These are phyloP conservation scores for Phylloporus sp. DNA, from an alignment of 768 basidiomycete species.

Conservation along the genomic window DNA sequence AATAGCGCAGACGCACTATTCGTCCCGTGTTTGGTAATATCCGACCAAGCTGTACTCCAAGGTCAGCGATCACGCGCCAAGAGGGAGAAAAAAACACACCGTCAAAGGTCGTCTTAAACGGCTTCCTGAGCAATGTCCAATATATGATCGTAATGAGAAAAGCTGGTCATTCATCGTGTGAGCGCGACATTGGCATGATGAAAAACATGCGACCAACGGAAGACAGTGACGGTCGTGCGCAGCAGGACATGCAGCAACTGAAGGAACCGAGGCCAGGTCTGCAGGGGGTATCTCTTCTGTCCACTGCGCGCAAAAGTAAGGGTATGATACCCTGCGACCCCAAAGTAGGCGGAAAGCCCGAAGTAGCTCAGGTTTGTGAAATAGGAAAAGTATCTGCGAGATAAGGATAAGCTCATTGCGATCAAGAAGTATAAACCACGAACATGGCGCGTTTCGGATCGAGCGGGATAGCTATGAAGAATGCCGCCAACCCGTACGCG, in stretches of 20 bases:
- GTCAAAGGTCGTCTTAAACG: conserved; percentile 36
- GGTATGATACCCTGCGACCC: conserved; percentile 53
- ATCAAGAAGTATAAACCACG: conserved; percentile 29
- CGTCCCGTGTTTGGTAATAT: conserved; percentile 55
- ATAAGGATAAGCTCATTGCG: not conserved
- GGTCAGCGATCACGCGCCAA: conserved; percentile 2
- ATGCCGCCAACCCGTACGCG: conserved; percentile 41
- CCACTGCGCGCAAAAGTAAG: conserved; percentile 35
- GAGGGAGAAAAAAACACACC: conserved; percentile 29
- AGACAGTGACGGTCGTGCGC: conserved; percentile 45
- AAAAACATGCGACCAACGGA: conserved; percentile 41
- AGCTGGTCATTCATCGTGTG: conserved; percentile 35
- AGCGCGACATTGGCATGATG: not conserved
- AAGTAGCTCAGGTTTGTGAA: conserved; percentile 62
- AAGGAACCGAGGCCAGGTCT: conserved; percentile 50
- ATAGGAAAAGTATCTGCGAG: conserved; percentile 54
- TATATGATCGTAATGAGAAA: conserved; percentile 59
- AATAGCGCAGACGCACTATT: conserved; percentile 53
- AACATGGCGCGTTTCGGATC: conserved; percentile 19
- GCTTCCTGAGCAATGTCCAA: conserved; percentile 50
- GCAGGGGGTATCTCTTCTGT: conserved; percentile 46
- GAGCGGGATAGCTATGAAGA: conserved; percentile 32
- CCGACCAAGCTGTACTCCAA: conserved; percentile 45
- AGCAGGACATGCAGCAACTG: conserved; percentile 56
- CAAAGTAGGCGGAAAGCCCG: conserved; percentile 59